phyloP scores from a whole-genome alignment of 768 basidiomycete species.

The Heimioporus sp. region DNA sequence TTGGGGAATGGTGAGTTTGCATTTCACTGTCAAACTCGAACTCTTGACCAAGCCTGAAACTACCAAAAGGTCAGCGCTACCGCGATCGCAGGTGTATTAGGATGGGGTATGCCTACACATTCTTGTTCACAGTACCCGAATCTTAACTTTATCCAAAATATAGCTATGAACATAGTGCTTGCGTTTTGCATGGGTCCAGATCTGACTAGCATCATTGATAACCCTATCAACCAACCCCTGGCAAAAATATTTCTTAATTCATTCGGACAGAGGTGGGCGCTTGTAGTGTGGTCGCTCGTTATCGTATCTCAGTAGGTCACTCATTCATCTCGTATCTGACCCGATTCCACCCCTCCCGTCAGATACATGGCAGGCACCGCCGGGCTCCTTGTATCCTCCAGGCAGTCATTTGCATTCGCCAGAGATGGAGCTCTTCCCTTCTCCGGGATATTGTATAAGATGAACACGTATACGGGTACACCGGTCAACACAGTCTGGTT shows the following conservation, averaged over 20 bases:
- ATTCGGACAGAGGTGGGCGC: slow-evolving; percentile 39
- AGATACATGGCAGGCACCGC: slow-evolving; percentile 45
- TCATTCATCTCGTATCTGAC: neutral
- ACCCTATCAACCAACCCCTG: slow-evolving; percentile 40
- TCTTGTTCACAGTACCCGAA: neutral
- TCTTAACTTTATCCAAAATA: neutral
- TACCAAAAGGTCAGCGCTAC: slow-evolving; percentile 31
- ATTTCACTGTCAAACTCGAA: neutral
- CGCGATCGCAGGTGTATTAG: slow-evolving; percentile 43
- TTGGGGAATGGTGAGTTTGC: slow-evolving; percentile 48
- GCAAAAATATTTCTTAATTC: slow-evolving; percentile 39
- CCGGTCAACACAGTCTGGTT: slow-evolving; percentile 64
- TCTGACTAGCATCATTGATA: slow-evolving; percentile 34
- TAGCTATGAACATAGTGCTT: slow-evolving; percentile 48
- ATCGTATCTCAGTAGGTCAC: slow-evolving; percentile 42
- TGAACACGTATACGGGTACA: slow-evolving; percentile 48
- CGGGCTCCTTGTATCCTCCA: slow-evolving; percentile 44
- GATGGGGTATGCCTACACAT: slow-evolving; percentile 34
- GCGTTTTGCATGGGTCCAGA: slow-evolving; percentile 58
- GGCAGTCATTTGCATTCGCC: slow-evolving; percentile 56
- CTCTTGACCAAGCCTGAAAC: neutral
- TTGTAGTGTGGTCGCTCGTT: slow-evolving; percentile 53
- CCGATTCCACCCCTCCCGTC: neutral
- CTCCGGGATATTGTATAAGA: slow-evolving; percentile 48
- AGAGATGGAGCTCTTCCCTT: slow-evolving; percentile 60